These are phyloP conservation scores for Stagonosporopsis vannaccii DNA, from an alignment of 2,329 filamentous ascomycete species.

Conservation along the genomic window DNA sequence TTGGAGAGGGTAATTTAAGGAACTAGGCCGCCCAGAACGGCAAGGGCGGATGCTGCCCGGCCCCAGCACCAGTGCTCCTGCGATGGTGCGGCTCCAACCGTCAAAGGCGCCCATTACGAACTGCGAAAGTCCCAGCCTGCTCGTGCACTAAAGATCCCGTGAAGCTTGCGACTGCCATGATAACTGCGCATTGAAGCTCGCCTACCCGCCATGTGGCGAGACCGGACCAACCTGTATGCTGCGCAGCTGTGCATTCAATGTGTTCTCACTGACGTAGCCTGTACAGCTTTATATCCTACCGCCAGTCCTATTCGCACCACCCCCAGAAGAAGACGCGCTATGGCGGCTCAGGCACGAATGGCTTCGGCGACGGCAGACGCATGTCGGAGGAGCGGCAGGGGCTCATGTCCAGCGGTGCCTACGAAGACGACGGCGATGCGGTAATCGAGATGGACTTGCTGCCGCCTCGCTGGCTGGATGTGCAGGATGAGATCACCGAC, in stretches of 20 bases:
- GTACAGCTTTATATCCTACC: slow-evolving; percentile 94
- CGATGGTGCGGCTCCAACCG: slow-evolving; percentile 17
- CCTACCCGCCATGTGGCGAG: slow-evolving; percentile 83
- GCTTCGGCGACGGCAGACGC: slow-evolving; percentile 54
- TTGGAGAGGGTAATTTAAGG: slow-evolving; percentile 23
- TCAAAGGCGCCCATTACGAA: slow-evolving; percentile 10
- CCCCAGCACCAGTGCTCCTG: slow-evolving; percentile 9
- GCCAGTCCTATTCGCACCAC: slow-evolving; percentile 96
- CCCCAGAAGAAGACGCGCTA: slow-evolving; percentile 82
- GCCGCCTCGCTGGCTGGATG: slow-evolving; percentile 93
- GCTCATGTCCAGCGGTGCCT: slow-evolving; percentile 80
- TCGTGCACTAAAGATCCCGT: slow-evolving; percentile 4
- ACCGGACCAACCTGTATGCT: slow-evolving; percentile 94
- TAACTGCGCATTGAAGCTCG: slow-evolving; percentile 34
- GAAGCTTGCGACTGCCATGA: slow-evolving; percentile 36
- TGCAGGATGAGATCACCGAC: slow-evolving; percentile 92
- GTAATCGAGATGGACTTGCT: slow-evolving; percentile 98
- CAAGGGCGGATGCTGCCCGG: slow-evolving; percentile 17
- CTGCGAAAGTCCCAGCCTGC: slow-evolving; percentile 1
- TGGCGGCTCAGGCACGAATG: slow-evolving; percentile 62
- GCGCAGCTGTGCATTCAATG: slow-evolving; percentile 23
- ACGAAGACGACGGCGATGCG: slow-evolving; percentile 86
- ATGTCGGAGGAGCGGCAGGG: slow-evolving; percentile 74
- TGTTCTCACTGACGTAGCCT: slow-evolving; percentile 44
- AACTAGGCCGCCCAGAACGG: slow-evolving; percentile 21